Base-by-base conservation (phyloP, 2,329 filamentous ascomycete genomes). In the Pseudogymnoascus sp. region DNA sequence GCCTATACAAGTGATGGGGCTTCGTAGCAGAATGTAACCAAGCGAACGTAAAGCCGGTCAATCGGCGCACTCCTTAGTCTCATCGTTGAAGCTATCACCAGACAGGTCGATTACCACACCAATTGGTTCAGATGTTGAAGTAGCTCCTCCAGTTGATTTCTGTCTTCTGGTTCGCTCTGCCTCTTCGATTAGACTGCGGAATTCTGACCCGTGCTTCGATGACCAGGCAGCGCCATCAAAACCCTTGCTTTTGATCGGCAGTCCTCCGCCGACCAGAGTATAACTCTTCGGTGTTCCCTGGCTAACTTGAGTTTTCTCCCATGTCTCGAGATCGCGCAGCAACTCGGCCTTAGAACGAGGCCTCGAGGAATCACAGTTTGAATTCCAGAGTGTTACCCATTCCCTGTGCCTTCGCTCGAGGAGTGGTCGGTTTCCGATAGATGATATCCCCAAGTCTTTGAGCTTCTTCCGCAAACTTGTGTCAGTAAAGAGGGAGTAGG, bases 371-470 rank as follows among this genome's bases (percentile, higher is more conserved):
- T 99, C 95, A 75, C 92, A 96, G 72, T 99, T 99, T 9, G 96
- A 90, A 74, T 99, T 99, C 89, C 91, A 97, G 16, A 99, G 77
- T 38, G 95, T 97, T 60, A 95, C 82, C 93, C 93, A 99, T 75
- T 99, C 95, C 23, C 85, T 90, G 71, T 97, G 93, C 16, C 96
- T 84, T 67, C 82, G 84, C 72, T 93, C 88, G 61, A 97, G 79
- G 1, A 93, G 79, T 52, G 81, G 78, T 52, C 88, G 88, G 0
- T 81, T 75, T 0, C 95, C 95, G 64, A 78, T 80, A 8, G 81
- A 83, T 0, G 91, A 88, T 63, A 97, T 87, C 0, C 93, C 91
- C 1, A 95, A 79, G 2, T 96, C 91, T 16, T 79, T 74, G 43
- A 99, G 78, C 75, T 96, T 97, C 71, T 90, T 95, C 59, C 87